phyloP scores from a whole-genome alignment of 495 filamentous ascomycete species.

The Podospora pseudocomata region DNA sequence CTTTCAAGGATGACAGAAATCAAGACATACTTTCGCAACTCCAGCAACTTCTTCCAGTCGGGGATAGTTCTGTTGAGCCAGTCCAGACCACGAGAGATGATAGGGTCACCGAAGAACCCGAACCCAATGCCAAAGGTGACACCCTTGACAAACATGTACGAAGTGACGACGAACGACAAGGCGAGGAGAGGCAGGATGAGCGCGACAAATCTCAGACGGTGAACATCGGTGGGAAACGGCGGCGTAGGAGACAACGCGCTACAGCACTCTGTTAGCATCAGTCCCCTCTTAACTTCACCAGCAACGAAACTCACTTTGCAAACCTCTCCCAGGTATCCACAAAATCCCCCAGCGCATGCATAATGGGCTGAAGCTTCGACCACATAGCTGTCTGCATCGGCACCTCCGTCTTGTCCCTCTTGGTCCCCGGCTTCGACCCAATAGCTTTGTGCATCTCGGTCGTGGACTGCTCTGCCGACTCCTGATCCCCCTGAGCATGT shows the following conservation, averaged over 20 bases:
- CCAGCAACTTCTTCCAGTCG: constrained; percentile 70
- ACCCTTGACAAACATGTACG: constrained; percentile 71
- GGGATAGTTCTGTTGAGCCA: constrained; percentile 66
- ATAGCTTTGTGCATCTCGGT: constrained; percentile 51
- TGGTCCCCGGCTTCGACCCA: constrained; percentile 41
- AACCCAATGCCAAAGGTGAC: constrained; percentile 63
- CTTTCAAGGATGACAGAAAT: neutral
- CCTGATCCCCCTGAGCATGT: constrained; percentile 52
- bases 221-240: constrained; percentile 64
- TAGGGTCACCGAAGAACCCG: constrained; percentile 76
- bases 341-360: constrained; percentile 71
- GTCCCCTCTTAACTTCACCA: neutral
- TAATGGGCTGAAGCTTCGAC: constrained; percentile 67
- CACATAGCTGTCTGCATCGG: constrained; percentile 78
- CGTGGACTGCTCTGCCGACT: constrained; percentile 42
- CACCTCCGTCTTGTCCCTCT: constrained; percentile 79
- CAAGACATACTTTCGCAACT: constrained; percentile 59
- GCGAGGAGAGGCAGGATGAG: constrained; percentile 57
- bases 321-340: constrained; percentile 78
- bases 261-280: constrained; percentile 4
- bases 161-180: constrained; percentile 58
- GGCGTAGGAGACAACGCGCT: constrained; percentile 73
- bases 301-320: constrained; percentile 56
- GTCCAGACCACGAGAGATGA: constrained; percentile 55
- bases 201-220: constrained; percentile 60